These are phyloP conservation scores for Camelina sativa DNA, from an alignment of 345 rosid species.

Conservation along the genomic window DNA sequence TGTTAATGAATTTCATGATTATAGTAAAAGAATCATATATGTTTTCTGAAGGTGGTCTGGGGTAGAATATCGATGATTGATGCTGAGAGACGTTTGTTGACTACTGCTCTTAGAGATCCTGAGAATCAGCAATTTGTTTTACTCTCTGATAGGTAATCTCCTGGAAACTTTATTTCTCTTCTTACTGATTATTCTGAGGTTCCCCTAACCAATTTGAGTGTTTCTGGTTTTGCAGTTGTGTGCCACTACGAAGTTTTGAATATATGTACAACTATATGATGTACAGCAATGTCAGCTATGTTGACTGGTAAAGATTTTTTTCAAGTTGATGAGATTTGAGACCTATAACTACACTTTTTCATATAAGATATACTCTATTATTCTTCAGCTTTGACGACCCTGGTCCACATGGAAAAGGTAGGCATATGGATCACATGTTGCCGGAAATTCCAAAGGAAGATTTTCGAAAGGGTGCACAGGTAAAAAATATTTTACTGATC, in stretches of 20 bases:
- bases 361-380: neutral
- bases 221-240: constrained; percentile 72
- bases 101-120: constrained; percentile 81
- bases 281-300: constrained; percentile 79
- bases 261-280: constrained; percentile 86
- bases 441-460: constrained; percentile 89
- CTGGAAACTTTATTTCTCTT: neutral
- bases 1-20: constrained; percentile 13
- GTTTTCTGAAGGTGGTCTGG: constrained; percentile 80
- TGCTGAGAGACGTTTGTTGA: constrained; percentile 90
- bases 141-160: constrained; percentile 88
- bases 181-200: constrained; percentile 18
- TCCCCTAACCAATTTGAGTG: constrained; percentile 14
- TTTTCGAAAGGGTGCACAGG: constrained; percentile 99
- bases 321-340: constrained; percentile 5
- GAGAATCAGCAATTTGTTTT: constrained; percentile 95
- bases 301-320: constrained; percentile 76
- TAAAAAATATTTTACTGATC: constrained; percentile 37
- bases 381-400: constrained; percentile 88
- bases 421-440: constrained; percentile 92
- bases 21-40: constrained; percentile 12
- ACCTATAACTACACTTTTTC: constrained; percentile 9
- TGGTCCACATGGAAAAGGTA: constrained; percentile 96
- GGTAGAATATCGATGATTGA: constrained; percentile 97
- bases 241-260: constrained; percentile 85